Evolutionary conservation across 108 stramenopile species (phyloP).

Genomic region (Nitzschia inconspicua): DNA sequence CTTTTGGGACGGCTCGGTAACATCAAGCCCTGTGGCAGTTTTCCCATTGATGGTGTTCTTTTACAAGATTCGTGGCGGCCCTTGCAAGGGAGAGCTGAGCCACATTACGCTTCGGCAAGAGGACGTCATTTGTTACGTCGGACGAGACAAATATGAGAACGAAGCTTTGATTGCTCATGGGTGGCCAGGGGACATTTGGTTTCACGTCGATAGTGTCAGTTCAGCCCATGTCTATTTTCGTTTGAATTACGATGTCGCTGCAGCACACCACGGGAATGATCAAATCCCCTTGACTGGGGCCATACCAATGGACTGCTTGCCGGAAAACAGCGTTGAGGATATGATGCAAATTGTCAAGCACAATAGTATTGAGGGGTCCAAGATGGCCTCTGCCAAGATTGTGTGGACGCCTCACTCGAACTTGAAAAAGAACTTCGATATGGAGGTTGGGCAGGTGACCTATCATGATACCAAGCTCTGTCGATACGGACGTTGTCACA

Average conservation of each 20-base stretch:
- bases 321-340: slow-evolving; percentile 16
- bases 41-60: slow-evolving; percentile 34
- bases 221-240: slow-evolving; percentile 31
- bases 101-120: slow-evolving; percentile 4
- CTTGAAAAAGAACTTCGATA: slow-evolving; percentile 19
- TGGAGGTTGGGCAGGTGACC: slow-evolving; percentile 22
- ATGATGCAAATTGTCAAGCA: slow-evolving; percentile 35
- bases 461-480: slow-evolving; percentile 21
- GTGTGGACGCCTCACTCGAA: slow-evolving; percentile 26
- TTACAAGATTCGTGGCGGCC: slow-evolving; percentile 28
- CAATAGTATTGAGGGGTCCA: slow-evolving; percentile 18
- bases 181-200: slow-evolving; percentile 33
- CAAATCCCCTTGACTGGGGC: too few relatives aligned
- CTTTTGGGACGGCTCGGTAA: too few relatives aligned
- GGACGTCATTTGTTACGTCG: slow-evolving; percentile 25
- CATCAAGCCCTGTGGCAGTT: too few relatives aligned
- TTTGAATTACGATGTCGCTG: background rate
- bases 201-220: slow-evolving; percentile 23
- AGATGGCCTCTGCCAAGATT: slow-evolving; percentile 21
- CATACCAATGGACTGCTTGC: slow-evolving; percentile 10
- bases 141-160: slow-evolving; percentile 32
- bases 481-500: slow-evolving; percentile 21
- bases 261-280: too few relatives aligned
- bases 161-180: slow-evolving; percentile 25
- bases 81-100: slow-evolving; percentile 1